Evolutionary conservation across 441 rosid genomes (phyloP), one percentile per base, ranked within the genome.

Genomic region (Croton laevigatus): DNA sequence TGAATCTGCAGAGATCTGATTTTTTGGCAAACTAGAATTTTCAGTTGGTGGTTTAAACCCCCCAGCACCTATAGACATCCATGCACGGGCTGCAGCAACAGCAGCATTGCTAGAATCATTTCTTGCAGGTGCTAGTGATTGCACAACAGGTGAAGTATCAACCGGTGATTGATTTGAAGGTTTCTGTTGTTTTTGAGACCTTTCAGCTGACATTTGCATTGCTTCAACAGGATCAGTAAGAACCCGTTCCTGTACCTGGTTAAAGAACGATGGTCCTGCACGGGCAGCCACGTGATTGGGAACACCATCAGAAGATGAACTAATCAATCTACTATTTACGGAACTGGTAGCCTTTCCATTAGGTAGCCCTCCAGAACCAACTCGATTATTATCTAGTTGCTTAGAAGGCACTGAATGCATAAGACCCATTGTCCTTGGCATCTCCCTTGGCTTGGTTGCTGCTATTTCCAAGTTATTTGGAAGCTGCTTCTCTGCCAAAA

Each of bases 41-140:
- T 90, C 96, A 19, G 71, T 60, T 0, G 73, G 71, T 68, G 79
- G 90, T 81, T 76, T 89, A 46, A 78, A 82, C 16, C 87, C 91
- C 66, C 85, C 93, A 22, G 90, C 87, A 59, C 94, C 98, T 62
- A 90, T 68, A 6, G 97, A 90, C 97, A 92, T 94, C 97, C 97
- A 92, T 8, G 91, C 97, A 34, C 93, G 76, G 42, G 97, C 93
- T 73, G 94, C 97, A 38, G 85, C 81, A 59, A 74, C 81, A 1
- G 94, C 89, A 52, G 91, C 95, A 80, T 88, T 88, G 79, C 77
- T 76, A 13, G 87, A 75, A 71, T 86, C 93, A 64, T 90, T 73
- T 86, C 83, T 80, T 52, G 68, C 70, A 45, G 89, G 75, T 54
- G 85, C 78, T 71, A 74, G 79, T 22, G 88, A 73, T 34, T 76